These are phyloP conservation scores for Yarrowia deformans DNA, from an alignment of 805 yeast genomes.

Conservation along the genomic window DNA sequence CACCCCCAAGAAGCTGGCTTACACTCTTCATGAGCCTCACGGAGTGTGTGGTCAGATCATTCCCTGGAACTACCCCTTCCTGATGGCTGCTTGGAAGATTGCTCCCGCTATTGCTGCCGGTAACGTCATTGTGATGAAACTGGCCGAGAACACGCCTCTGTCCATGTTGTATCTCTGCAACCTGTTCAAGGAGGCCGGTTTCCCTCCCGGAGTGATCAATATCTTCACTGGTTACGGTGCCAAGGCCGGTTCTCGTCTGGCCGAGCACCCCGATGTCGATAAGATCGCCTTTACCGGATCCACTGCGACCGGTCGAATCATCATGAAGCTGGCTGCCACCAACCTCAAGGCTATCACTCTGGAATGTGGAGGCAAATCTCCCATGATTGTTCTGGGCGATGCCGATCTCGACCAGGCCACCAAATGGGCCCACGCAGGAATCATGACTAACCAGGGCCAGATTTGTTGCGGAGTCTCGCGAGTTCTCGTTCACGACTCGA, in stretches of 20 bases:
- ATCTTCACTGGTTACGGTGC: constrained; percentile 76
- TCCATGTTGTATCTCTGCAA: constrained; percentile 68
- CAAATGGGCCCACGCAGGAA: constrained; percentile 75
- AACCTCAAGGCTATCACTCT: constrained; percentile 84
- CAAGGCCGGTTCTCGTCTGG: constrained; percentile 69
- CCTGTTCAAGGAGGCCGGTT: constrained; percentile 69
- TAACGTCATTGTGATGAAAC: constrained; percentile 72
- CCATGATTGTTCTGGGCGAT: constrained; percentile 85
- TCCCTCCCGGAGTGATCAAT: constrained; percentile 79
- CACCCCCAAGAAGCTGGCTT: constrained; percentile 67
- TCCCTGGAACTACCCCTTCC: constrained; percentile 77
- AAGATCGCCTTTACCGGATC: constrained; percentile 96
- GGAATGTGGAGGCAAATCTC: constrained; percentile 97
- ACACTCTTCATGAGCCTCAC: constrained; percentile 71
- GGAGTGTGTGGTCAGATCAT: constrained; percentile 74
- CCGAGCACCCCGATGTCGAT: constrained; percentile 69
- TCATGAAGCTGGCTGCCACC: constrained; percentile 79
- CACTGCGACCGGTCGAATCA: constrained; percentile 83
- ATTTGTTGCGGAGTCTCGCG: constrained; percentile 96
- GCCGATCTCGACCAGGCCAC: constrained; percentile 82
- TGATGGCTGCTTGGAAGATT: constrained; percentile 81
- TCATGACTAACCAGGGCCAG: constrained; percentile 94
- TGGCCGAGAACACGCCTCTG: constrained; percentile 80
- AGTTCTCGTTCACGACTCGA: constrained; percentile 81
- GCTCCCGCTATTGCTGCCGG: constrained; percentile 88